A percentile compares a stretch with the other conserved stretches of the same genome.
Conservation (phyloP, 1,284 basidiomycete species). For the Sanghuangporus baumii region DNA sequence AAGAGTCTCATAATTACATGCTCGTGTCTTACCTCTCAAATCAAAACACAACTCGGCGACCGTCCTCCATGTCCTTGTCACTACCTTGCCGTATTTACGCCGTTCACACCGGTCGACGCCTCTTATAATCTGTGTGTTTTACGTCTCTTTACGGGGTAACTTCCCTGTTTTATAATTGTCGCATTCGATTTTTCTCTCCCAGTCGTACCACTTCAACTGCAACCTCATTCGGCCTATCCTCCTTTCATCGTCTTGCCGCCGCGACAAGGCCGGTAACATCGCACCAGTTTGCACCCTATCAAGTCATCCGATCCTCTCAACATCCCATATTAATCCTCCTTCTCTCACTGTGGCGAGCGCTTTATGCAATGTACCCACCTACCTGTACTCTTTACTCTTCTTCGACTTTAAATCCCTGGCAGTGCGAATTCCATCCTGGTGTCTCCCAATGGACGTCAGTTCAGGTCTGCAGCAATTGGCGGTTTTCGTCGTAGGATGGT, state of each 20-base stretch:
- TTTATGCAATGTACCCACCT: background rate
- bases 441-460: slow-evolving; percentile 10
- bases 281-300: background rate
- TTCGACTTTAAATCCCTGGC: background rate
- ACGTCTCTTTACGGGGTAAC: background rate
- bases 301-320: slow-evolving; percentile 8
- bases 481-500: slow-evolving; percentile 14
- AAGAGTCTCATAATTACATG: background rate
- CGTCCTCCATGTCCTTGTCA: too few species aligned
- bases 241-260: background rate
- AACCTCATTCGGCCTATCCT: background rate
- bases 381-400: background rate
- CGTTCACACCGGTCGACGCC: background rate
- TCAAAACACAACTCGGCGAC: background rate
- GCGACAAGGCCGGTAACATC: background rate
- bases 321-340: background rate
- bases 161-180: background rate
- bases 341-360: slow-evolving; percentile 4
- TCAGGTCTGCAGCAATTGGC: background rate
- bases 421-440: background rate
- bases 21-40: background rate
- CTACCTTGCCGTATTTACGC: background rate
- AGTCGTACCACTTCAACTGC: slow-evolving; percentile 1
- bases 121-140: background rate
- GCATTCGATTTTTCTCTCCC: background rate